Evolutionary conservation across 1,284 basidiomycete genomes (phyloP), one percentile per base, ranked within the genome.

Genomic region (Waitea zeae): DNA sequence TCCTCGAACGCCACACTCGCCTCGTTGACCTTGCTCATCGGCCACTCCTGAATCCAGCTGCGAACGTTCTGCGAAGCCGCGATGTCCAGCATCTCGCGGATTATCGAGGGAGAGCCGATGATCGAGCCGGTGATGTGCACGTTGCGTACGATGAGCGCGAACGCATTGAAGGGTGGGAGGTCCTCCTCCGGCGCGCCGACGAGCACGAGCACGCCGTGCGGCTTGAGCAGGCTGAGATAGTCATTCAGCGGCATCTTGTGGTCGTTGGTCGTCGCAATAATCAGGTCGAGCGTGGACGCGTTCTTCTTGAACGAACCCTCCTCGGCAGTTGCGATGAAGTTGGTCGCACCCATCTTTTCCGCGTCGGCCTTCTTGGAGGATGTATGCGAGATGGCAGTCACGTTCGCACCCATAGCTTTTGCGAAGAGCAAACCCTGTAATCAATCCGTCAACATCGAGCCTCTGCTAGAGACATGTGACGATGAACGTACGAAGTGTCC

Each of bases 371-470:
- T 58, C 53, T 80, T 81, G 42, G 53, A 52, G 17, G 59, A 48
- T 26, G 67, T 67, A 46, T 74, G 74, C n/a, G 74, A 71, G 54
- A 80, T 74, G 22, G 67, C 75, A 32, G 64, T 64, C 5, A 77
- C 69, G 36, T 77, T 67, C 3, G 70, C 67, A 4, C 70, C 71
- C 34, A 75, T 51, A 6, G 70, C 69, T 30, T 57, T 56, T 14
- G 64, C 70, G 43, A 73, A 74, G 39, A 70, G 58, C 27, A 73
- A 67, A 7, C 66, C 65, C 37, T 39, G 29, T 12, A 31, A 40
- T 42, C 37, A 46, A 41, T 0, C 42, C 46, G 26, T 49, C 42
- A 5, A 29, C 17, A 38, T 20, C 17, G 31, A 37, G 18, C 7
- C 5, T 18, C 17, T 13, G 47, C 45, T 38, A 44, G 49, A 14